Percentiles rank a stretch among this genome's conserved stretches.
phyloP scores from a whole-genome alignment of 2,329 filamentous ascomycete genomes.

The Thermochaetoides dissita region DNA sequence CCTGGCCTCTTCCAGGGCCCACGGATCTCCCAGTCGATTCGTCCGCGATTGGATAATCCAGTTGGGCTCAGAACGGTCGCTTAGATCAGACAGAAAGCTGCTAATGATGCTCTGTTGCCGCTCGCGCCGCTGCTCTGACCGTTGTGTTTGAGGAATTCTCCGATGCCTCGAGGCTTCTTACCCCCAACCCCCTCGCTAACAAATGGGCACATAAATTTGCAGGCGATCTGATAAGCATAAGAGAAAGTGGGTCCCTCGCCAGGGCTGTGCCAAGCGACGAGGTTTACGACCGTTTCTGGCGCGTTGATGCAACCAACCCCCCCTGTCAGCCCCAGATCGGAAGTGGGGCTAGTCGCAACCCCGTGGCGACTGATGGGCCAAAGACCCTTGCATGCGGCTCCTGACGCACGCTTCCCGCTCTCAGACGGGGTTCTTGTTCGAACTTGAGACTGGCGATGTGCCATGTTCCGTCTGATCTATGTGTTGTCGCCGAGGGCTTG shows the following conservation, averaged over 20 bases:
- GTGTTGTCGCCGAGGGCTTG: no score
- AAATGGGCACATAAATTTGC: neutral
- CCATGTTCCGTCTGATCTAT: constrained; percentile 21
- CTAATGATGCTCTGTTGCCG: no score
- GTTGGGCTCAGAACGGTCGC: no score
- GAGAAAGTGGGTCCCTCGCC: neutral
- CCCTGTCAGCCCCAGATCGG: constrained; percentile 3
- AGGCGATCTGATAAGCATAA: neutral
- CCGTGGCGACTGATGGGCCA: neutral
- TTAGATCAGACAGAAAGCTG: no score
- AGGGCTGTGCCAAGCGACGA: neutral
- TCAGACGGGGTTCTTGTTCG: neutral
- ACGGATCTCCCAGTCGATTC: no score
- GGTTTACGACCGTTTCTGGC: neutral
- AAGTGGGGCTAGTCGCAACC: no score
- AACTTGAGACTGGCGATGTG: constrained; percentile 17
- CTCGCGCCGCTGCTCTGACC: neutral
- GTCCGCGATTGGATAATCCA: no score
- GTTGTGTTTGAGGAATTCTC: constrained; percentile 13
- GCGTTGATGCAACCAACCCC: neutral
- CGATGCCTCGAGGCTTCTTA: constrained; percentile 1
- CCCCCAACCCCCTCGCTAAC: no score
- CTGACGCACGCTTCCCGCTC: neutral
- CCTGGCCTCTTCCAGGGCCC: no score
- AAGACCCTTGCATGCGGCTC: constrained; percentile 15